Conservation (phyloP, 108 stramenopile genomes). For the Skeletonema tropicum region DNA sequence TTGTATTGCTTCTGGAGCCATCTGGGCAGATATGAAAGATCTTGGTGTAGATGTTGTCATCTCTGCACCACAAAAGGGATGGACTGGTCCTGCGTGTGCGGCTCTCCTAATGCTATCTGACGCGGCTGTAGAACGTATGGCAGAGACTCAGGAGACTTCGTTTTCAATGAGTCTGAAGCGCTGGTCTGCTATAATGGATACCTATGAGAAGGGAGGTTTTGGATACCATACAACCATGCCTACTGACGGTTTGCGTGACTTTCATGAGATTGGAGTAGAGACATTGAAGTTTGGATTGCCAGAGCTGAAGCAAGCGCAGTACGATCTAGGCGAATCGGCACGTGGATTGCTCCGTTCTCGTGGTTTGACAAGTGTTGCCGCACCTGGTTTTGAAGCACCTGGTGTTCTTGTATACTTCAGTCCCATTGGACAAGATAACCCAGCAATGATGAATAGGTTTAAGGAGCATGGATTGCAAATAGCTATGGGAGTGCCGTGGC, state of each 20-base stretch:
- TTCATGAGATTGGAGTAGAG: conserved; percentile 90
- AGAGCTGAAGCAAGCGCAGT: conserved; percentile 74
- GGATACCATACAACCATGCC: conserved; percentile 96
- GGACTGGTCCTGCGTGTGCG: conserved; percentile 91
- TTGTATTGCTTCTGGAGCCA: conserved; percentile 90
- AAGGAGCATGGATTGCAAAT: conserved; percentile 88
- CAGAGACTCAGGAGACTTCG: conserved; percentile 69
- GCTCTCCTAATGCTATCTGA: conserved; percentile 88
- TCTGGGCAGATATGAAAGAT: conserved; percentile 94
- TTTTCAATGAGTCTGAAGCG: conserved; percentile 88
- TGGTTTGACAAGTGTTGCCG: conserved; percentile 83
- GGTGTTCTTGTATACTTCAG: conserved; percentile 91
- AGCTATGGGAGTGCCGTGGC: conserved; percentile 95
- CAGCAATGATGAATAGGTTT: conserved; percentile 88
- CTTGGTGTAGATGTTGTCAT: conserved; percentile 90
- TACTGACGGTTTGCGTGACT: conserved; percentile 87
- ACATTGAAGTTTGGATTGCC: conserved; percentile 86
- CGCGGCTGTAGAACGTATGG: conserved; percentile 62
- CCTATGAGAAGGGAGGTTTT: conserved; percentile 85
- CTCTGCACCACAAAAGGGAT: conserved; percentile 94
- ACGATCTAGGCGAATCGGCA: conserved; percentile 71
- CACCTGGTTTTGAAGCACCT: conserved; percentile 88
- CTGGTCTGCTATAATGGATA: conserved; percentile 89
- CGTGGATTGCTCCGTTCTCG: conserved; percentile 67
- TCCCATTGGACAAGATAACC: conserved; percentile 78